Evolutionary conservation across 345 rosid species (phyloP), one percentile per base, ranked within the genome.

Genomic region (Dovyalis caffra): DNA sequence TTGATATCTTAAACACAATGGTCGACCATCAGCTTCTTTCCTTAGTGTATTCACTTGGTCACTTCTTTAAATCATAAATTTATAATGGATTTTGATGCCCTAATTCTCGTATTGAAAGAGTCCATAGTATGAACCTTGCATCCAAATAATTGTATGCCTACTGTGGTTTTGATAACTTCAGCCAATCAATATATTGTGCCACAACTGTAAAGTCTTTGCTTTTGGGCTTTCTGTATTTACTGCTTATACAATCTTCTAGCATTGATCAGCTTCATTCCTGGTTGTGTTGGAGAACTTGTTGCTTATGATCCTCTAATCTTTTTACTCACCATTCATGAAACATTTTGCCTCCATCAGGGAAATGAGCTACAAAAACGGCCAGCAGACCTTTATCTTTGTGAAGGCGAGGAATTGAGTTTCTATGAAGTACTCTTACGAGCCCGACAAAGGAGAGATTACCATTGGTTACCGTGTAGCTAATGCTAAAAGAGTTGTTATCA

Each of bases 391-490:
- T 90, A 86, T 79, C 82, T 90, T 18, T 66, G 71, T 0, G 87
- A 88, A 72, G 86, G 88, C 26, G 92, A 90, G 78, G 91, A 88
- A 60, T 45, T 90, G 80, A 88, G 89, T 74, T 90, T 90, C 86
- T 88, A 82, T 43, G 91, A 88, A 75, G 63, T 90, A 63, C 40
- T 90, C 5, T 71, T 90, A 71, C 85, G 88, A 56, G 92, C 88
- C 26, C 77, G 89, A 20, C 89, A 80, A 67, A 80, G 90, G 88
- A 77, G 95, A 90, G 81, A 83, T 90, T 20, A 82, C 86, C 64
- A 86, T 90, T 25, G 95, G 95, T 32, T 88, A 88, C 76, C 91
- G 90, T 5, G 49, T 64, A 23, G 82, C 81, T 49, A 77, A 84
- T 53, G 83, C 86, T 4, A 92, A 88, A 83, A 86, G 82, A 83